Conservation (phyloP, 441 rosid genomes). For the Corymbia calophylla region DNA sequence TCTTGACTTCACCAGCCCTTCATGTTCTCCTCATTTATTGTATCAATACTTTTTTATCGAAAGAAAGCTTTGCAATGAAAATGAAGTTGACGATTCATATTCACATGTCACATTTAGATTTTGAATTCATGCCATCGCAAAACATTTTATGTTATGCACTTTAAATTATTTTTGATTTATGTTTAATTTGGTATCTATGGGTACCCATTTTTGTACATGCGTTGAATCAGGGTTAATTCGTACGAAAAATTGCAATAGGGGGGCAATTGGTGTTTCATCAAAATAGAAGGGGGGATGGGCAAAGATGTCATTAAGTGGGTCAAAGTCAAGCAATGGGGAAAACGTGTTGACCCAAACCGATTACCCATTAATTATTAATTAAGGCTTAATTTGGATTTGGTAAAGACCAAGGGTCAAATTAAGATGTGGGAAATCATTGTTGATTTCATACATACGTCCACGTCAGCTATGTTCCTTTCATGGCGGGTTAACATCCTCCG, state of each 20-base stretch:
- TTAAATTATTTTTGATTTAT: background rate
- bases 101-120: background rate
- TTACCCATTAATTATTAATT: background rate
- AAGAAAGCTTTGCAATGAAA: background rate
- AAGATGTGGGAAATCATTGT: background rate
- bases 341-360: background rate
- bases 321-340: background rate
- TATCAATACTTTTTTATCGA: too few relatives aligned
- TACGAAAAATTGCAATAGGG: background rate
- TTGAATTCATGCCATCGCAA: background rate
- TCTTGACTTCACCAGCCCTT: background rate
- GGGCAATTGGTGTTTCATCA: background rate
- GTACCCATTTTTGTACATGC: background rate
- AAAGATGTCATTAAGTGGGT: background rate
- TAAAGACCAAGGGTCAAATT: background rate
- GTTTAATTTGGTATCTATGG: background rate
- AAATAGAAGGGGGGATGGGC: background rate
- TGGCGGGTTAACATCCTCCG: background rate
- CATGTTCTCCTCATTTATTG: too few relatives aligned
- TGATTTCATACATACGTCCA: background rate
- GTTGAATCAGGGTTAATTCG: background rate
- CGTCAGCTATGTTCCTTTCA: background rate
- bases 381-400: background rate
- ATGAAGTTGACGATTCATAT: background rate
- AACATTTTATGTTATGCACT: background rate